Percentiles rank a stretch among this genome's conserved stretches.
These are phyloP conservation scores for Spergularia marina DNA, from an alignment of 148 eudicot genomes.

Conservation along the genomic window DNA sequence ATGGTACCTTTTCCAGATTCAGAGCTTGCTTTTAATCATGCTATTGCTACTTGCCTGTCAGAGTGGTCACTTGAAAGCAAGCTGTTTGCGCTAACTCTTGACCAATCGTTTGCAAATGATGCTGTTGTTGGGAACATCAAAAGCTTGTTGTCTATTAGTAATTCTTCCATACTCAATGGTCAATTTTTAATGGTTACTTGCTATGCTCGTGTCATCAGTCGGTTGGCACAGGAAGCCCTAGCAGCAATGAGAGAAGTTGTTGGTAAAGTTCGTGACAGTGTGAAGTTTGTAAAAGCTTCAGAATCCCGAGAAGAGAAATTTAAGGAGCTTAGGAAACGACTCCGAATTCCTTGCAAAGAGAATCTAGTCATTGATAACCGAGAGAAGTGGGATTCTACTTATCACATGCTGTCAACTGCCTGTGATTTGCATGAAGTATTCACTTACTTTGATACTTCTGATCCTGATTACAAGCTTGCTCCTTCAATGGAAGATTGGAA, in stretches of 20 bases:
- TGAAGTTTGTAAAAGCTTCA: constrained; percentile 64
- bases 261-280: constrained; percentile 64
- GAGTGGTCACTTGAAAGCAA: constrained; percentile 69
- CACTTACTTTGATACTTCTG: constrained; percentile 56
- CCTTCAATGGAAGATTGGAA: constrained; percentile 69
- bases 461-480: constrained; percentile 41
- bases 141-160: constrained; percentile 53
- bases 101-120: constrained; percentile 55
- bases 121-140: constrained; percentile 51
- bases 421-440: constrained; percentile 67
- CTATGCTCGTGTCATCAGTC: constrained; percentile 56
- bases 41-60: constrained; percentile 57
- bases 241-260: constrained; percentile 36
- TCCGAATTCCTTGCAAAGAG: constrained; percentile 59
- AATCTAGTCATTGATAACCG: constrained; percentile 55
- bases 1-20: constrained; percentile 68
- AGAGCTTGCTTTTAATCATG: constrained; percentile 56
- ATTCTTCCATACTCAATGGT: constrained; percentile 53
- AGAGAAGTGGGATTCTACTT: constrained; percentile 76
- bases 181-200: constrained; percentile 62
- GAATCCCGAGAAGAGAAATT: constrained; percentile 46
- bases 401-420: constrained; percentile 74
- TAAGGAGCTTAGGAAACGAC: constrained; percentile 44
- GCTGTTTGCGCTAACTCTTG: constrained; percentile 68
- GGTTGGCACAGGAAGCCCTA: constrained; percentile 60